Conservation (phyloP, 2,329 filamentous ascomycete genomes). For the Ceratocystis colombiana region DNA sequence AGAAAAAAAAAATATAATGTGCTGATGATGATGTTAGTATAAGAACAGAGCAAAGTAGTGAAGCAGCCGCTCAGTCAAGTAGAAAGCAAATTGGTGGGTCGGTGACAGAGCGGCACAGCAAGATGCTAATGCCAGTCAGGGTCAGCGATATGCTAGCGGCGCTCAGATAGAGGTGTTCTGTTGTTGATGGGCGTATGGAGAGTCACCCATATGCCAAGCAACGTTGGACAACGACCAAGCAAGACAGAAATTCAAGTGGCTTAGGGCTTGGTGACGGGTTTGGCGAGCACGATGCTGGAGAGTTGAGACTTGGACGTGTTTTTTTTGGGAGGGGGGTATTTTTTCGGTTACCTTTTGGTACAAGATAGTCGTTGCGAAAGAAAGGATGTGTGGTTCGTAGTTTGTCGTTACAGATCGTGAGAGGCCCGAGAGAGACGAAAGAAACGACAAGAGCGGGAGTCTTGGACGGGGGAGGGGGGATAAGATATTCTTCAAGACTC, state of each 20-base stretch:
- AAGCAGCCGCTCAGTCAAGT: neutral
- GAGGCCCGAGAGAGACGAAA: neutral
- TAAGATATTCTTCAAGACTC: slow-evolving; percentile 17
- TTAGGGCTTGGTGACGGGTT: neutral
- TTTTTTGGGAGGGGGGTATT: neutral
- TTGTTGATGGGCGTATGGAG: too few relatives aligned
- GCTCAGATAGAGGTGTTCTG: too few relatives aligned
- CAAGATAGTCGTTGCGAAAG: neutral
- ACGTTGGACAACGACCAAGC: slow-evolving; percentile 10
- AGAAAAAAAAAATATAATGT: too few relatives aligned
- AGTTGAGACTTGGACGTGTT: too few relatives aligned
- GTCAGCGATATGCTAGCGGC: too few relatives aligned
- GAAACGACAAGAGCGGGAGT: neutral
- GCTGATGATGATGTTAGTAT: too few relatives aligned
- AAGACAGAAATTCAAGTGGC: neutral
- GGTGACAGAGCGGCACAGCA: neutral
- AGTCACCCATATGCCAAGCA: neutral
- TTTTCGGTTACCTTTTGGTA: slow-evolving; percentile 9
- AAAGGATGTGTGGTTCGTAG: neutral
- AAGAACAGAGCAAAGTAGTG: neutral
- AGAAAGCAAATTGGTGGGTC: neutral
- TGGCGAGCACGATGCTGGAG: slow-evolving; percentile 4
- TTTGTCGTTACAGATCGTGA: slow-evolving; percentile 15
- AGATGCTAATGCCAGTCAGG: too few relatives aligned
- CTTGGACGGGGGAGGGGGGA: slow-evolving; percentile 5